Evolutionary conservation across 441 rosid genomes (phyloP).

Genomic region (Arabidopsis lyrata): DNA sequence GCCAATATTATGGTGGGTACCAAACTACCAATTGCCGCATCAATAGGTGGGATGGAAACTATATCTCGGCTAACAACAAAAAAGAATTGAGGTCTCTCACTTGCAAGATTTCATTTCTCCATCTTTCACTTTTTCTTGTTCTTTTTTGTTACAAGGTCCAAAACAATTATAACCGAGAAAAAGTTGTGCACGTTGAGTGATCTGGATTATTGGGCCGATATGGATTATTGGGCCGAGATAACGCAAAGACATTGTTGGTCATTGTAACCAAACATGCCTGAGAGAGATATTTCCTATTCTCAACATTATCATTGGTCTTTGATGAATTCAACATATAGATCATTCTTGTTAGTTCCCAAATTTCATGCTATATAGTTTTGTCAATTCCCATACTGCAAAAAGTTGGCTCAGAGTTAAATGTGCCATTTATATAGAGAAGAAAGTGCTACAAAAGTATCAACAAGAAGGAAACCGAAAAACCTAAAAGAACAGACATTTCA

Average conservation of each 20-base stretch:
- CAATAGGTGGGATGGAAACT: not conserved
- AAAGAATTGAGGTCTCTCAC: not conserved
- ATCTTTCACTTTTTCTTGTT: not conserved
- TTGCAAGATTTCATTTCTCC: not conserved
- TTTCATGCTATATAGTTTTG: not conserved
- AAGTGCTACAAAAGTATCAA: not conserved
- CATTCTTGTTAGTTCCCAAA: not conserved
- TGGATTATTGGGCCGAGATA: not conserved
- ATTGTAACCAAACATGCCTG: not conserved
- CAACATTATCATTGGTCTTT: not conserved
- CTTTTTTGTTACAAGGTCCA: not conserved
- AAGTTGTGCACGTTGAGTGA: not conserved
- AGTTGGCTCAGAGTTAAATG: not conserved
- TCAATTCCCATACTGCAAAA: not conserved
- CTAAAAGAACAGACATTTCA: not conserved
- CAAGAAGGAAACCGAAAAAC: not conserved
- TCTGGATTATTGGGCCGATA: not conserved
- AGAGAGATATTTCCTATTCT: not conserved
- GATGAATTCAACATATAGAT: not conserved
- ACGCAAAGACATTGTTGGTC: not conserved
- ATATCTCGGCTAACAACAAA: not conserved
- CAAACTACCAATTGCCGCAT: no score
- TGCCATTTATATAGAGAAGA: not conserved
- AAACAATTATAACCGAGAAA: not conserved
- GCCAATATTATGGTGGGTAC: no score